phyloP scores from a whole-genome alignment of 2,329 filamentous ascomycete species.

The Lecanicillium sp. region DNA sequence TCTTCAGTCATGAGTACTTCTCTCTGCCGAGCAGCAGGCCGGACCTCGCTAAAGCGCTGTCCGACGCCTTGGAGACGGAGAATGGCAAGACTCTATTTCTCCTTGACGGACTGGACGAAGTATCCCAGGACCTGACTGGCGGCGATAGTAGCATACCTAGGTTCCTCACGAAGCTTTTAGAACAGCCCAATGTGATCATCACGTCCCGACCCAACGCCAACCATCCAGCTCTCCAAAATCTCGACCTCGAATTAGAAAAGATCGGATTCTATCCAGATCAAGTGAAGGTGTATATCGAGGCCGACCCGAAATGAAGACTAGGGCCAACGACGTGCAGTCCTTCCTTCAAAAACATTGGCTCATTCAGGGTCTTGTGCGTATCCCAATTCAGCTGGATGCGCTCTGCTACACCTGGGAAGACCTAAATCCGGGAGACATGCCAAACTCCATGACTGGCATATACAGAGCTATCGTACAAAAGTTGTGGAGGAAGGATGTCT shows the following conservation, averaged over 20 bases:
- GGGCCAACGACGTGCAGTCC: constrained; percentile 1
- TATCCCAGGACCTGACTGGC: constrained; percentile 16
- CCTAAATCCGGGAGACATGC: constrained; percentile 4
- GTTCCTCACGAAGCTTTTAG: constrained; percentile 17
- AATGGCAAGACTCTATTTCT: constrained; percentile 26
- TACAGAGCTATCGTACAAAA: constrained; percentile 24
- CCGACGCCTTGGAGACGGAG: constrained; percentile 3
- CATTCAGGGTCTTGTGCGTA: constrained; percentile 28
- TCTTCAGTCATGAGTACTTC: constrained; percentile 22
- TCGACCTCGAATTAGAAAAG: constrained; percentile 30
- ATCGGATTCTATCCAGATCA: constrained; percentile 30
- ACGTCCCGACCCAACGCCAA: constrained; percentile 27
- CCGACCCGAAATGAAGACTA: background rate
- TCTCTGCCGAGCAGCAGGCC: constrained; percentile 6
- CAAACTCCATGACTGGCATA: constrained; percentile 28
- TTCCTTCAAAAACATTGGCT: constrained; percentile 25
- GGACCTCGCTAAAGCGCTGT: constrained; percentile 13
- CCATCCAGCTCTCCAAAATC: constrained; percentile 10
- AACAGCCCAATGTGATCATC: constrained; percentile 27
- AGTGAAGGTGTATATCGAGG: constrained; percentile 23
- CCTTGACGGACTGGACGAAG: constrained; percentile 36
- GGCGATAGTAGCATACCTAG: background rate
- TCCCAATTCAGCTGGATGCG: constrained; percentile 37
- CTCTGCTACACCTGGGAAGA: constrained; percentile 30
- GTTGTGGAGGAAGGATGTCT: constrained; percentile 31